phyloP scores from a whole-genome alignment of 179 eudicot species.

The Vitellaria paradoxa region DNA sequence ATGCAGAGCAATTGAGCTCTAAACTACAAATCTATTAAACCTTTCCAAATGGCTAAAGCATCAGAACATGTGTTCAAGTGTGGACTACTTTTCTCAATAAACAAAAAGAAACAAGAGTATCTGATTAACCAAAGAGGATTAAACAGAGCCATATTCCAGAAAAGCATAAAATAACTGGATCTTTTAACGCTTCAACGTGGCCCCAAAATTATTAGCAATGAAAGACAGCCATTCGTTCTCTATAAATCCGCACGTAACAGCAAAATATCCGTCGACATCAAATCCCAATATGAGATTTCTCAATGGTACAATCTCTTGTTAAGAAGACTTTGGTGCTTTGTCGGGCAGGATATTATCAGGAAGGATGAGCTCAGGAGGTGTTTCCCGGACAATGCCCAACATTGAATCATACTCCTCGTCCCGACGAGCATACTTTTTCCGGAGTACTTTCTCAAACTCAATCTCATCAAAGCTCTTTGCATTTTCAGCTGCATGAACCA shows the following conservation, averaged over 20 bases:
- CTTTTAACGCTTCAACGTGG: slow-evolving; percentile 16
- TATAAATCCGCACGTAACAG: not conserved
- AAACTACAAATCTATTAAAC: not conserved
- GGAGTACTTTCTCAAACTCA: slow-evolving; percentile 67
- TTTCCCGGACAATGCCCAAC: slow-evolving; percentile 56
- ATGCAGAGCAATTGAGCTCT: slow-evolving; percentile 4
- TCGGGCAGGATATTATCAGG: slow-evolving; percentile 56
- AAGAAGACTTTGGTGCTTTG: slow-evolving; percentile 34
- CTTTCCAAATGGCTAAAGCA: not conserved
- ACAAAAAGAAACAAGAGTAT: not conserved
- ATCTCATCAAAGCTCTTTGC: slow-evolving; percentile 65
- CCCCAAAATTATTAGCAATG: slow-evolving; percentile 27
- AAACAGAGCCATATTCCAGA: slow-evolving; percentile 2
- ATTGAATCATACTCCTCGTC: slow-evolving; percentile 72
- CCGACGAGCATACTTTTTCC: slow-evolving; percentile 58
- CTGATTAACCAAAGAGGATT: not conserved
- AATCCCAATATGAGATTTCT: slow-evolving; percentile 1
- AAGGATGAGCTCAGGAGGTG: slow-evolving; percentile 55
- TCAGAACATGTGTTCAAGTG: not conserved
- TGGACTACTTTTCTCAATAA: slow-evolving; percentile 7
- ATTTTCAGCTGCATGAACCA: slow-evolving; percentile 78
- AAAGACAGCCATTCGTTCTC: slow-evolving; percentile 5
- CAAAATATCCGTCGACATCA: not conserved
- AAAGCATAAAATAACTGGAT: slow-evolving; percentile 14
- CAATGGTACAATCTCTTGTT: slow-evolving; percentile 2